A percentile compares a stretch with the other conserved stretches of the same genome.
These are phyloP conservation scores for Aethionema arabicum DNA, from an alignment of 345 rosid species.

Conservation along the genomic window DNA sequence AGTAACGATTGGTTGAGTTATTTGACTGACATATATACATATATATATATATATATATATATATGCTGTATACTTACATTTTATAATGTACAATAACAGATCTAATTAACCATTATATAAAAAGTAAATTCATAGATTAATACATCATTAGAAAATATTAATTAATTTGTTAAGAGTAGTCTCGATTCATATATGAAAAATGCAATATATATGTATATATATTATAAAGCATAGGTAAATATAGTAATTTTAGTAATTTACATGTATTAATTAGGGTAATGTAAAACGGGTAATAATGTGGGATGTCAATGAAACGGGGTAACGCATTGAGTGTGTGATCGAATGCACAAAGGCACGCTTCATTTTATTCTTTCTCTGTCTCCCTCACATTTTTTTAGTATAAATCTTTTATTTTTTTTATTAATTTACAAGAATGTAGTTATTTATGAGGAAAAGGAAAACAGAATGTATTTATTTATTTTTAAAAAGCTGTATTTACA, in stretches of 20 bases:
- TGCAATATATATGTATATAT: background rate
- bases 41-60: no score
- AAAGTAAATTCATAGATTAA: no score
- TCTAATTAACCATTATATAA: no score
- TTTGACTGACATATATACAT: no score
- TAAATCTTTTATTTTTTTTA: constrained; percentile 4
- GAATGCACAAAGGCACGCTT: constrained; percentile 14
- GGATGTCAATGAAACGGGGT: constrained; percentile 3
- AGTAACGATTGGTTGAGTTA: no score
- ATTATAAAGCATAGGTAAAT: constrained; percentile 5
- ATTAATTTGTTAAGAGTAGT: no score
- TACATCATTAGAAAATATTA: no score
- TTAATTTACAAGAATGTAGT: background rate
- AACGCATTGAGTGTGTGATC: constrained; percentile 2
- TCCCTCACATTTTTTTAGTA: constrained; percentile 17
- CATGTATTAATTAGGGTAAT: no score
- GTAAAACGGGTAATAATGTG: background rate
- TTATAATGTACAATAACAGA: no score
- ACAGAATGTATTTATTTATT: background rate
- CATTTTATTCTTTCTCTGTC: constrained; percentile 13
- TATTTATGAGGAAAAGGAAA: background rate
- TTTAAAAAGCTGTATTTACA: constrained; percentile 3
- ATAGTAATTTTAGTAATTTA: background rate
- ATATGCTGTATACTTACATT: no score
- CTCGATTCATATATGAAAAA: no score